Conservation (phyloP, 306 rosid genomes). For the Senna siamea region DNA sequence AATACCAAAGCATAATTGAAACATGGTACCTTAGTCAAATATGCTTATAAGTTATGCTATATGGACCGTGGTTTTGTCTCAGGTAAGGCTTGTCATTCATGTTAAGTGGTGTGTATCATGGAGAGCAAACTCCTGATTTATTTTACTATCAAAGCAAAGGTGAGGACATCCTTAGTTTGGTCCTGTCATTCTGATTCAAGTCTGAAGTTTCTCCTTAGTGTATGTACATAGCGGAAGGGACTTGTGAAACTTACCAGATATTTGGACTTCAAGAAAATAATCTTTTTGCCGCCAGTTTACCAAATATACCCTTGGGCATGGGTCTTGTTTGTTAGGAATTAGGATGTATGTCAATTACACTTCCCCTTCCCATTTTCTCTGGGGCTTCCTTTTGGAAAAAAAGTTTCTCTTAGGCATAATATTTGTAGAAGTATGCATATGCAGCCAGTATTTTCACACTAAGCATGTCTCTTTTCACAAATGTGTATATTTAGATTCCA, state of each 20-base stretch:
- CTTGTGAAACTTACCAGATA: background rate
- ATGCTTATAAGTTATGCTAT: background rate
- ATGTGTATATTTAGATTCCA: constrained; percentile 18
- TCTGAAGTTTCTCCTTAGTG: constrained; percentile 14
- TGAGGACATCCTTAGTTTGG: constrained; percentile 6
- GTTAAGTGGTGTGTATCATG: background rate
- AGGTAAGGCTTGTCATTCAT: background rate
- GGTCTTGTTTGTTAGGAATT: constrained; percentile 8
- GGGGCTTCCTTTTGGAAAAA: background rate
- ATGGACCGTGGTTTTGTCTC: background rate
- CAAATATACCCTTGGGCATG: background rate
- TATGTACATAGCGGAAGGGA: constrained; percentile 16
- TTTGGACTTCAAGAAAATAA: constrained; percentile 18
- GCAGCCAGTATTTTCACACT: constrained; percentile 10
- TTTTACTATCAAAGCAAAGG: constrained; percentile 9
- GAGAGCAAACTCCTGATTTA: constrained; percentile 18
- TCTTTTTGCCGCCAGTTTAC: constrained; percentile 22
- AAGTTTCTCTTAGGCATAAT: background rate
- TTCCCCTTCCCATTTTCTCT: background rate
- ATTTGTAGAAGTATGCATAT: background rate
- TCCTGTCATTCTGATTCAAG: constrained; percentile 3
- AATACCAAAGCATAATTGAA: background rate
- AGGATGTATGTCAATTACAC: background rate
- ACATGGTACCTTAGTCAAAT: background rate
- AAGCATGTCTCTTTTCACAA: background rate